phyloP scores from a whole-genome alignment of 345 rosid genomes.

The Arabidopsis arenosa region DNA sequence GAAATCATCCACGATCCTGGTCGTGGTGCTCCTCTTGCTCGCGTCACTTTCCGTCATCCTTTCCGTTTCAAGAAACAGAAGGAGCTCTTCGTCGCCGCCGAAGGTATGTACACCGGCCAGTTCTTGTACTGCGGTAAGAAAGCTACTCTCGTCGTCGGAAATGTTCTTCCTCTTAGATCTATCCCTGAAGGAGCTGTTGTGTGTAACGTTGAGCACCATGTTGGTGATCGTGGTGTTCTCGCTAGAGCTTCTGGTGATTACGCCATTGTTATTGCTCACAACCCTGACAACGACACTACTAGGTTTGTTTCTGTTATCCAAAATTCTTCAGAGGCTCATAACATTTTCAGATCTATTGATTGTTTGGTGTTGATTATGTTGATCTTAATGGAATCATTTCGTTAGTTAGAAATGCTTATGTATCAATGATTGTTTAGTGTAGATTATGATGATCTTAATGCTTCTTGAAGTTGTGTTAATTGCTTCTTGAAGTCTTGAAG shows the following conservation, averaged over 20 bases:
- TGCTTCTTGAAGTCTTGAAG: neutral
- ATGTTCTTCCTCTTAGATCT: conserved; percentile 58
- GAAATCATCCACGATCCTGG: conserved; percentile 82
- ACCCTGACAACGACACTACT: conserved; percentile 69
- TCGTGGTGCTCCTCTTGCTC: conserved; percentile 72
- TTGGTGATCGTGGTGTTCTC: conserved; percentile 68
- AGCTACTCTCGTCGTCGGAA: conserved; percentile 60
- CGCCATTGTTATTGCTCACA: conserved; percentile 69
- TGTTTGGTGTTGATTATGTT: neutral
- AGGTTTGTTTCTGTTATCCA: conserved; percentile 43
- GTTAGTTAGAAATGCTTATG: neutral
- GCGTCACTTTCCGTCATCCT: conserved; percentile 72
- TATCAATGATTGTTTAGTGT: neutral
- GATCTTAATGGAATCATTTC: neutral
- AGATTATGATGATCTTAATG: neutral
- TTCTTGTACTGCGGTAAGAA: conserved; percentile 63
- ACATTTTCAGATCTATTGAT: neutral
- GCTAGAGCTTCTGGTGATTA: conserved; percentile 69
- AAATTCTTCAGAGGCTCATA: neutral
- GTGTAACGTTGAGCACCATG: conserved; percentile 78
- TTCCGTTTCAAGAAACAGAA: conserved; percentile 76
- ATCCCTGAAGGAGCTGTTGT: conserved; percentile 83
- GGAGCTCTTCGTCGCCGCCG: conserved; percentile 74
- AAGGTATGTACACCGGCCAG: conserved; percentile 70
- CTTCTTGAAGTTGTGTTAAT: neutral